These are phyloP conservation scores for Paramecium caudatum DNA, from an alignment of 73 alveolate genomes.

Conservation along the genomic window DNA sequence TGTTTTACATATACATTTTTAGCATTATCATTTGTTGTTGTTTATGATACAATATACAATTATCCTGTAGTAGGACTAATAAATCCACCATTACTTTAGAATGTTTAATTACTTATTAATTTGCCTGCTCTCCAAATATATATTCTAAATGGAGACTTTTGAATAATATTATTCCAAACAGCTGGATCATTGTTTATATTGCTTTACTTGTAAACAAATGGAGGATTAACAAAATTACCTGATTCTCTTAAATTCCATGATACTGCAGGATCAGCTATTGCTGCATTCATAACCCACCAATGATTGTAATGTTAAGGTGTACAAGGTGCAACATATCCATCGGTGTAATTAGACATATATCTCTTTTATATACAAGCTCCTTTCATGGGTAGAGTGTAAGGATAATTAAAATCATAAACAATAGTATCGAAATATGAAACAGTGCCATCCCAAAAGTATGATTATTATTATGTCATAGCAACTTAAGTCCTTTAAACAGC, in stretches of 20 bases:
- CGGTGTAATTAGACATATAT: background rate
- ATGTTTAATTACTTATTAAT: conserved; percentile 1
- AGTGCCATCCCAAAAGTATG: background rate
- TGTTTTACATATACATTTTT: conserved; percentile 25
- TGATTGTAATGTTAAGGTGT: conserved; percentile 56
- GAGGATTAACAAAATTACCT: conserved; percentile 60
- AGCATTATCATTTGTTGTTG: conserved; percentile 71
- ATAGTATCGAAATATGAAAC: background rate
- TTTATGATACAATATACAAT: conserved; percentile 49
- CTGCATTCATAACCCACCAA: conserved; percentile 54
- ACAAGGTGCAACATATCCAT: conserved; percentile 9
- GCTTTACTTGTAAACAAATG: conserved; percentile 30
- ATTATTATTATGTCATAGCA: background rate
- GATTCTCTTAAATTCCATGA: conserved; percentile 2
- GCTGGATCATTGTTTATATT: conserved; percentile 9
- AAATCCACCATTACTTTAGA: background rate
- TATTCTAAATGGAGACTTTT: background rate
- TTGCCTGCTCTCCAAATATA: conserved; percentile 5
- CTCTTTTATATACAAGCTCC: conserved; percentile 40
- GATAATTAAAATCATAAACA: conserved; percentile 57
- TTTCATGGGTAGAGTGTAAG: conserved; percentile 33
- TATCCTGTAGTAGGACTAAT: conserved; percentile 46
- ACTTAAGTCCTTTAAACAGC: background rate
- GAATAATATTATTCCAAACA: background rate
- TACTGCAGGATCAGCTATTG: background rate